Base-by-base conservation (phyloP, 2,329 filamentous ascomycete species). In the Colletotrichum spaethianum region DNA sequence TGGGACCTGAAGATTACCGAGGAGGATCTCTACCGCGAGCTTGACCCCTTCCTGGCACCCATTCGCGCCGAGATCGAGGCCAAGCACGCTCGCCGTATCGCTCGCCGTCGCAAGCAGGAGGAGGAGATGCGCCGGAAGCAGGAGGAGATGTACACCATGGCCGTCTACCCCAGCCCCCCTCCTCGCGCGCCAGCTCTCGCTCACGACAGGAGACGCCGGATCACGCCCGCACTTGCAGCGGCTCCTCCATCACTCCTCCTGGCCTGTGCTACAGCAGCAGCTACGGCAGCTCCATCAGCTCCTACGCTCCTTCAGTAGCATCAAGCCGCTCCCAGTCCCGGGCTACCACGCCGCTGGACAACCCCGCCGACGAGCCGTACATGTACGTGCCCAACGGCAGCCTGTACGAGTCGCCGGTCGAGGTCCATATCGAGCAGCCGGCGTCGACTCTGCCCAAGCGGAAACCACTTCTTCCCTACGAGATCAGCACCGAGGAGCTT, bases 1-100 rank as follows among this genome's bases (percentile, higher is more conserved):
- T 99, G 95, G 94, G 94, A 99, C 76, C 90, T 98, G 73, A 90
- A 94, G 76, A 95, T 99, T 79, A 92, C 88, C 52, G 91, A 95
- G 79, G 88, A 95, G 67, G 95, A 98, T 78, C 91, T 99, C 53
- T 94, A 97, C 86, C 88, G 87, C 75, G 94, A 98, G 82, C 88
- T 98, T 50, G 94, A 98, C 77, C 90, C 90, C 52, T 98, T 98
- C 88, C 89, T 99, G 55, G 91, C 91, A 42, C 96, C 96, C 36
- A 93, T 98, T 79, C 93, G 95, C 73, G 80, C 86, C 55, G 86
- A 89, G 73, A 84, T 91, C 66, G 82, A 85, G 74, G 85, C 85
- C 56, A 84, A 86, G 78, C 84, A 89, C 76, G 82, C 82, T 65
- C 85, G 86, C 76, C 87, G 86, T 81, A 80, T 86, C 77, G 83